phyloP scores from a whole-genome alignment of 2,329 filamentous ascomycete species.

The Fusarium avenaceum region DNA sequence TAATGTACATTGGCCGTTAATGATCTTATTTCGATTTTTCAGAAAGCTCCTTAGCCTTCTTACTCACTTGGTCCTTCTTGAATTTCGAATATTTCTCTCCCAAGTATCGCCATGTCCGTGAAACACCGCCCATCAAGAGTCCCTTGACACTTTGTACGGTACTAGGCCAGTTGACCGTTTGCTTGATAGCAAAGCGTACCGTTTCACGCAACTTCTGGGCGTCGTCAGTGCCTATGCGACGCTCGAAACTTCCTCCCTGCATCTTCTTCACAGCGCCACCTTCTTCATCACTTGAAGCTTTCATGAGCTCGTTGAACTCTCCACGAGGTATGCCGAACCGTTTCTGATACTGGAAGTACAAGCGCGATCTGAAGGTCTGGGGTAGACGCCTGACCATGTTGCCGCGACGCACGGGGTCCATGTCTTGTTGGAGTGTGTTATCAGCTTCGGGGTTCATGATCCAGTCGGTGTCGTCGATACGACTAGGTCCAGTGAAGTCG shows the following conservation, averaged over 20 bases:
- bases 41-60: slow-evolving; percentile 42
- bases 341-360: slow-evolving; percentile 96
- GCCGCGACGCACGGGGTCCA: slow-evolving; percentile 89
- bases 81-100: slow-evolving; percentile 84
- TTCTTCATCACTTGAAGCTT: slow-evolving; percentile 78
- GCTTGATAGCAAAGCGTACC: slow-evolving; percentile 82
- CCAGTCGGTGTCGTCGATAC: slow-evolving; percentile 57
- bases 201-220: slow-evolving; percentile 75
- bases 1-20: slow-evolving; percentile 9
- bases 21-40: slow-evolving; percentile 37
- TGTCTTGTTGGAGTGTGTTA: slow-evolving; percentile 83
- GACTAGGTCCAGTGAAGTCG: slow-evolving; percentile 72
- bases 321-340: slow-evolving; percentile 87
- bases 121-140: slow-evolving; percentile 80
- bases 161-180: slow-evolving; percentile 93
- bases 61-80: slow-evolving; percentile 58
- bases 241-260: slow-evolving; percentile 88
- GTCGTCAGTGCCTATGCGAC: slow-evolving; percentile 80
- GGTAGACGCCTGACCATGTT: slow-evolving; percentile 97
- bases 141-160: slow-evolving; percentile 90
- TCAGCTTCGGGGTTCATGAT: slow-evolving; percentile 66
- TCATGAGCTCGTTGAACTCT: slow-evolving; percentile 88
- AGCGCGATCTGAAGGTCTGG: slow-evolving; percentile 84
- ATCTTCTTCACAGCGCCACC: slow-evolving; percentile 76
- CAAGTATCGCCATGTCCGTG: slow-evolving; percentile 79